These are phyloP conservation scores for Diaporthe caulivora DNA, from an alignment of 2,329 filamentous ascomycete species.

Conservation along the genomic window DNA sequence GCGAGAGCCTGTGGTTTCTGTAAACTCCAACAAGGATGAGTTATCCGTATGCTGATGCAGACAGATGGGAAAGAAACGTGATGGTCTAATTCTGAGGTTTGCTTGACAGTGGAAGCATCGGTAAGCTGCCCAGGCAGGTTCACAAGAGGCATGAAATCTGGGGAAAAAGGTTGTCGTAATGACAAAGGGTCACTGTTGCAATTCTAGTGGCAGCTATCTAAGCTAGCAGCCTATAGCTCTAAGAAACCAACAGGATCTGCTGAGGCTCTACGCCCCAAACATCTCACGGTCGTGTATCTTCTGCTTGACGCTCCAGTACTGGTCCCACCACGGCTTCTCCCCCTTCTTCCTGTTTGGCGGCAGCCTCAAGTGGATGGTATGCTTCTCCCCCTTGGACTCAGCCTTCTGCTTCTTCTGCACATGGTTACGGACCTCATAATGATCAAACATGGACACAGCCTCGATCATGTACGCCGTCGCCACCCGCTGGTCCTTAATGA, in stretches of 20 bases:
- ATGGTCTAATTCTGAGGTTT: too few relatives aligned
- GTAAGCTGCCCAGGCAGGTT: too few relatives aligned
- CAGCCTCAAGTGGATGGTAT: constrained; percentile 38
- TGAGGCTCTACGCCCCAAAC: constrained; percentile 37
- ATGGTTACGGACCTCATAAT: constrained; percentile 42
- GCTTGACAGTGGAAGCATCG: too few relatives aligned
- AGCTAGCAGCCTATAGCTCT: background rate
- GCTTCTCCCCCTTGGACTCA: constrained; percentile 38
- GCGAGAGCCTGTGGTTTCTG: too few relatives aligned
- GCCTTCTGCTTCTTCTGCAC: constrained; percentile 38
- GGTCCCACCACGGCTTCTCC: constrained; percentile 43
- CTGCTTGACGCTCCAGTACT: constrained; percentile 42
- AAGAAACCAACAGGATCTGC: background rate
- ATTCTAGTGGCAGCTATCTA: background rate
- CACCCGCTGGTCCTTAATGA: constrained; percentile 41
- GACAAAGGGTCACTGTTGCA: background rate
- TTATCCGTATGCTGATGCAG: too few relatives aligned
- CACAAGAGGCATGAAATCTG: too few relatives aligned
- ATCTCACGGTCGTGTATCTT: constrained; percentile 42
- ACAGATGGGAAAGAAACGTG: too few relatives aligned
- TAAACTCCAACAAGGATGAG: too few relatives aligned
- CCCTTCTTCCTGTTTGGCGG: constrained; percentile 37
- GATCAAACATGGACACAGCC: constrained; percentile 44
- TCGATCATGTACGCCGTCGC: constrained; percentile 44
- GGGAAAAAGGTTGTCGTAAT: too few relatives aligned